Evolutionary conservation across 768 basidiomycete genomes (phyloP).

Genomic region (Phaffia australis): DNA sequence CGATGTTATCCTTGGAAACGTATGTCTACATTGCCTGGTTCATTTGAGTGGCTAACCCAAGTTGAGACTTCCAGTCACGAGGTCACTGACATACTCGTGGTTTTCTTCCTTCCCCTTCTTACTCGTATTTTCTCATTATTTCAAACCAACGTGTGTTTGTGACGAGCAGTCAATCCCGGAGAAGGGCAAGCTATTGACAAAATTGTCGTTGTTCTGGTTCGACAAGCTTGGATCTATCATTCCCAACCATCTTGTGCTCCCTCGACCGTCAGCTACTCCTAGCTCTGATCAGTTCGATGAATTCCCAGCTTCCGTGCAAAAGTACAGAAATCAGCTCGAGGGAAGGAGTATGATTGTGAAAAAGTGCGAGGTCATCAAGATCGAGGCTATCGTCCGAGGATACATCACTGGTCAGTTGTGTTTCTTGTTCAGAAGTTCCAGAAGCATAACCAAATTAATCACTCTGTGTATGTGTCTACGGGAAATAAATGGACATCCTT

Average conservation of each 20-base stretch:
- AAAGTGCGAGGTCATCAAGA: slow-evolving; percentile 74
- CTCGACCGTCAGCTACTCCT: slow-evolving; percentile 35
- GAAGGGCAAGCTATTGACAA: slow-evolving; percentile 80
- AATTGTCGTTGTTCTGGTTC: slow-evolving; percentile 94
- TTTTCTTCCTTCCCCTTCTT: not conserved
- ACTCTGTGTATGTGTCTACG: not conserved
- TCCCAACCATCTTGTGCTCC: slow-evolving; percentile 76
- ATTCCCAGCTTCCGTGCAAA: slow-evolving; percentile 69
- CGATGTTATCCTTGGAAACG: slow-evolving; percentile 88
- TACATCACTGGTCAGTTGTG: slow-evolving; percentile 73
- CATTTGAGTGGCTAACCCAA: not conserved
- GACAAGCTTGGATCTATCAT: slow-evolving; percentile 63
- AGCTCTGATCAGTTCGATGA: slow-evolving; percentile 39
- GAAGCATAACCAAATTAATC: not conserved
- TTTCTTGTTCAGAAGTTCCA: not conserved
- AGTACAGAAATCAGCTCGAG: slow-evolving; percentile 64
- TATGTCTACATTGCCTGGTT: slow-evolving; percentile 41
- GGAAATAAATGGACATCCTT: not conserved
- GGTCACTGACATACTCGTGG: not conserved
- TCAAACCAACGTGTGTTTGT: not conserved
- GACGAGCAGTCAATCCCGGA: slow-evolving; percentile 71
- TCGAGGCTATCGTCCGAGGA: slow-evolving; percentile 92
- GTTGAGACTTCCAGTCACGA: not conserved
- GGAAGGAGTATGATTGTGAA: slow-evolving; percentile 83
- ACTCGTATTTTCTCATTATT: not conserved